Evolutionary conservation across 164 flowering plant genomes (phyloP).

Genomic region (Hamamelis virginiana): DNA sequence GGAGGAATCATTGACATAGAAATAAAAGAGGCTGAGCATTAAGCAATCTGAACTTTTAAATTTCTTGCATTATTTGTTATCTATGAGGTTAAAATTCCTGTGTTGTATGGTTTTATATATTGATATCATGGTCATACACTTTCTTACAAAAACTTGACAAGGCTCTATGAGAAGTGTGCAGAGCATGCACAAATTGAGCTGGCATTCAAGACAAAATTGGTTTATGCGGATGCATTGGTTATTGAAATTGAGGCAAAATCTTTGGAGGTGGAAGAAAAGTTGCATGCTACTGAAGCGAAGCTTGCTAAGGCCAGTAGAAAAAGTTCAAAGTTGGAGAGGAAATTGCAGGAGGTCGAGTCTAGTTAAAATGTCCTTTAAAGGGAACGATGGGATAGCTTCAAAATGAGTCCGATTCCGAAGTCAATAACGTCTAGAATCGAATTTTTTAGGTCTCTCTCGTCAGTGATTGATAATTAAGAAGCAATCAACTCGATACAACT

Average conservation of each 20-base stretch:
- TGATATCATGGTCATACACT: not conserved
- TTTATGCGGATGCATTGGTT: constrained; percentile 59
- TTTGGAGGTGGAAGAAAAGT: constrained; percentile 61
- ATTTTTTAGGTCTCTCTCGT: too few relatives aligned
- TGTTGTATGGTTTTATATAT: not conserved
- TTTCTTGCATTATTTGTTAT: not conserved
- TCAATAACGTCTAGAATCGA: too few relatives aligned
- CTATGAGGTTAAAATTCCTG: not conserved
- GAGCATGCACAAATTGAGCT: constrained; percentile 58
- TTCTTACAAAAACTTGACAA: constrained; percentile 69
- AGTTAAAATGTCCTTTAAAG: constrained; percentile 66
- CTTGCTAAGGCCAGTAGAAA: constrained; percentile 82
- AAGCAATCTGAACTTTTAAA: not conserved
- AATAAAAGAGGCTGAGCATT: too few relatives aligned
- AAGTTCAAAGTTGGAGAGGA: constrained; percentile 66
- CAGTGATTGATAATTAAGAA: too few relatives aligned
- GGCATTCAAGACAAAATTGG: constrained; percentile 51
- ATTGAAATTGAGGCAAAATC: constrained; percentile 56
- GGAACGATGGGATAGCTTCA: too few relatives aligned
- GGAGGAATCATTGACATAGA: too few relatives aligned
- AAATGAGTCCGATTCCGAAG: too few relatives aligned
- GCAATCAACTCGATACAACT: too few relatives aligned
- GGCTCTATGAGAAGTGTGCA: constrained; percentile 57
- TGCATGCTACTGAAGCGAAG: constrained; percentile 72
- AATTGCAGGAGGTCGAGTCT: constrained; percentile 65